Evolutionary conservation across 768 basidiomycete genomes (phyloP).

Genomic region (Kwoniella heveanensis): DNA sequence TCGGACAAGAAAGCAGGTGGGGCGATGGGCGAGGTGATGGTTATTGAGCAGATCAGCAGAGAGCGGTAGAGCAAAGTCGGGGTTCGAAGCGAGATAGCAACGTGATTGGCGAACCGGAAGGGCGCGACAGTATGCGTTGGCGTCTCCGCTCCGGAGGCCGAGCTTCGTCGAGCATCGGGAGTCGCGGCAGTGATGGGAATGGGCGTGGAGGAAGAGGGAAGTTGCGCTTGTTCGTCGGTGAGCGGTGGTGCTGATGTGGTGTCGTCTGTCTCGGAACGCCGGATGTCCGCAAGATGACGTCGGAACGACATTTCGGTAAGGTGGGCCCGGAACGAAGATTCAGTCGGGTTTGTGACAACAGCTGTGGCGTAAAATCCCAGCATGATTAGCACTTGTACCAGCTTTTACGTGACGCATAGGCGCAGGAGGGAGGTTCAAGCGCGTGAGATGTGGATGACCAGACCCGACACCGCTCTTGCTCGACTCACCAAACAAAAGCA

Average conservation of each 20-base stretch:
- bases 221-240: constrained; percentile 12
- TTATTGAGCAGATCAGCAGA: constrained; percentile 84
- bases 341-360: constrained; percentile 90
- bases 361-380: constrained; percentile 60
- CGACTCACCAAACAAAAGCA: constrained; percentile 44
- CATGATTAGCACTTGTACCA: neutral
- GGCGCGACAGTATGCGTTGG: constrained; percentile 48
- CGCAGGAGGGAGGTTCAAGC: too few relatives aligned
- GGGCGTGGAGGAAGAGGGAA: constrained; percentile 6
- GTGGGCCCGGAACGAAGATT: constrained; percentile 88
- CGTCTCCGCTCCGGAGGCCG: constrained; percentile 16
- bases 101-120: constrained; percentile 81
- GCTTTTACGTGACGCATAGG: too few relatives aligned
- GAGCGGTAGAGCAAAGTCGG: constrained; percentile 84
- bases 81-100: constrained; percentile 87
- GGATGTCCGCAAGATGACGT: constrained; percentile 83
- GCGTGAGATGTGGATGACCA: too few relatives aligned
- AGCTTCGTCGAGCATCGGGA: constrained; percentile 6
- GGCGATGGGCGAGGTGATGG: constrained; percentile 56
- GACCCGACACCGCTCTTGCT: neutral
- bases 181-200: neutral
- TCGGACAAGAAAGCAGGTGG: constrained; percentile 40
- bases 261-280: constrained; percentile 57
- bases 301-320: constrained; percentile 98
- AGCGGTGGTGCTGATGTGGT: neutral